Evolutionary conservation across 2,329 filamentous ascomycete species (phyloP).

Genomic region (Trichophyton rubrum): DNA sequence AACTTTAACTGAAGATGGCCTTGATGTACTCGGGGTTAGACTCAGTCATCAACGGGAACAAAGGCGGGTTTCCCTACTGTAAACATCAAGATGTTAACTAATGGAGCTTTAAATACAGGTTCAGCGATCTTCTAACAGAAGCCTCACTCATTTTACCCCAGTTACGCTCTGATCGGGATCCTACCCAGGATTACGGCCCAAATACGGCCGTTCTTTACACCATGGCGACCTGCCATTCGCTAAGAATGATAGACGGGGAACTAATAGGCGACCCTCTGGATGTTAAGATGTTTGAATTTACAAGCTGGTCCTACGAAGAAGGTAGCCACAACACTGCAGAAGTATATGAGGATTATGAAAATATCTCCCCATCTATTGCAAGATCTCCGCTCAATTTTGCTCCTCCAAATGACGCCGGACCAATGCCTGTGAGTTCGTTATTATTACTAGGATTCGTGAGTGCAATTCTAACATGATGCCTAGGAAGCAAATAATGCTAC

Average conservation of each 20-base stretch:
- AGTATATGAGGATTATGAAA: constrained; percentile 63
- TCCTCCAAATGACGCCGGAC: constrained; percentile 38
- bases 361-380: constrained; percentile 64
- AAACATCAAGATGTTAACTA: background rate
- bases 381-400: constrained; percentile 51
- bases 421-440: constrained; percentile 11
- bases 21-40: constrained; percentile 83
- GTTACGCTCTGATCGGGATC: constrained; percentile 43
- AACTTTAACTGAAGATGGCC: constrained; percentile 67
- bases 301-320: constrained; percentile 83
- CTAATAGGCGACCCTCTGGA: constrained; percentile 88
- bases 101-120: constrained; percentile 31
- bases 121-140: constrained; percentile 64
- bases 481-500: background rate
- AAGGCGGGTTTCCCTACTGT: constrained; percentile 20
- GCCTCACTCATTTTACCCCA: constrained; percentile 47
- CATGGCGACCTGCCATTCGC: constrained; percentile 94
- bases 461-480: background rate
- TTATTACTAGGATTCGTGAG: background rate
- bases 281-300: constrained; percentile 98
- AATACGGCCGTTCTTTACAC: constrained; percentile 70
- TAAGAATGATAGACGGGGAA: constrained; percentile 75
- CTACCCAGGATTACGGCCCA: constrained; percentile 46
- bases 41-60: constrained; percentile 54
- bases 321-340: constrained; percentile 56